Evolutionary conservation across 2,329 filamentous ascomycete species (phyloP).

Genomic region (Ophiostoma pallidulum): DNA sequence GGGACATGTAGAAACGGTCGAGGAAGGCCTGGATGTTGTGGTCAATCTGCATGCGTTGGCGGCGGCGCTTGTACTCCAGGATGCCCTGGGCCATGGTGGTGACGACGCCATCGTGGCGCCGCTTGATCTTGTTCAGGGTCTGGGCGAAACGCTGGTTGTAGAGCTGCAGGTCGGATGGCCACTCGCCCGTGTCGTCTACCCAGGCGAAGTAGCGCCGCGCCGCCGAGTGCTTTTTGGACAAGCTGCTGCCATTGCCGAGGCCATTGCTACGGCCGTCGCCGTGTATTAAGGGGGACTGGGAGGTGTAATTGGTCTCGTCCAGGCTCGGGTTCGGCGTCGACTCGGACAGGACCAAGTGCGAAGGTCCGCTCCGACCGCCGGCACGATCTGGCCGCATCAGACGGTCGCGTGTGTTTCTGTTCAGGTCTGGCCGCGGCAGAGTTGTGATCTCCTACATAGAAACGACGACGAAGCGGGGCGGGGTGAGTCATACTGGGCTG

Average conservation of each 20-base stretch:
- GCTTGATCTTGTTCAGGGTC: slow-evolving; percentile 86
- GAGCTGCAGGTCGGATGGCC: slow-evolving; percentile 88
- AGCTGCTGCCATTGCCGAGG: slow-evolving; percentile 7
- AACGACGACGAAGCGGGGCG: too few relatives aligned
- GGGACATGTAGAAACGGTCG: slow-evolving; percentile 99
- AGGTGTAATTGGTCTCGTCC: slow-evolving; percentile 68
- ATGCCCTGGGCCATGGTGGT: slow-evolving; percentile 98
- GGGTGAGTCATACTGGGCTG: slow-evolving; percentile 10
- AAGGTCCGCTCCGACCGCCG: slow-evolving; percentile 39
- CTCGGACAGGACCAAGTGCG: slow-evolving; percentile 60
- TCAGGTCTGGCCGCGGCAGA: slow-evolving; percentile 67
- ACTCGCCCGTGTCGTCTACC: slow-evolving; percentile 77
- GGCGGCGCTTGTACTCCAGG: slow-evolving; percentile 91
- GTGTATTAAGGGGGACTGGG: slow-evolving; percentile 29
- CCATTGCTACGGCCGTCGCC: slow-evolving; percentile 28
- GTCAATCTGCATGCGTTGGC: slow-evolving; percentile 97
- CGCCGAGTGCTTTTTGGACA: slow-evolving; percentile 39
- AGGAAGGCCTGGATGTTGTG: slow-evolving; percentile 95
- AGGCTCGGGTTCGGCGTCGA: slow-evolving; percentile 87
- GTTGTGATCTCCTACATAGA: slow-evolving; percentile 74
- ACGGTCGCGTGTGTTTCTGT: slow-evolving; percentile 65
- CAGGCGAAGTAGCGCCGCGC: slow-evolving; percentile 79
- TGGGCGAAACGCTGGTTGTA: slow-evolving; percentile 90
- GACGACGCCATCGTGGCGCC: slow-evolving; percentile 91
- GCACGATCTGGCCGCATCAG: slow-evolving; percentile 58